Evolutionary conservation across 345 rosid genomes (phyloP), one percentile per base, ranked within the genome.

Genomic region (Pistacia vera): DNA sequence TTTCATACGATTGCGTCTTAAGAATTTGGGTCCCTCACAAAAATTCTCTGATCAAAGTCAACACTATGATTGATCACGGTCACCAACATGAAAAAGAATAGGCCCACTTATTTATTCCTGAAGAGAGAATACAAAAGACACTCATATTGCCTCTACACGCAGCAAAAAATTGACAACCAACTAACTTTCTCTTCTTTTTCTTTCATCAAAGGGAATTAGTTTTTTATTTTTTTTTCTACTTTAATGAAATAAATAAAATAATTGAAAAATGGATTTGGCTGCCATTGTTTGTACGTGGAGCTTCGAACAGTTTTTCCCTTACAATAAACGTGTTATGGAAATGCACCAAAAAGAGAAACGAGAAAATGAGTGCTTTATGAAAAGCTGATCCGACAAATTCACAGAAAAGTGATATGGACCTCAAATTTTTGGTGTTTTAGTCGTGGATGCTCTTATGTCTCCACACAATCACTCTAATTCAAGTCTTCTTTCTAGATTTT

Each of bases 131-230:
- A 30, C 33, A 30, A 1, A 46, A 18, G 68, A 73, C 59, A 13
- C 18, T 30, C 60, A 61, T 25, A 25, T 68, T 61, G 66, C 74
- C 63, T 70, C 61, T 77, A 63, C 82, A 68, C 78, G 86, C 85
- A 79, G 84, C 88, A 30, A 66, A 82, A 81, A 30, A 30, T 77
- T 86, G 88, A 80, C 85, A 72, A 74, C 54, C 14, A 60, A 60
- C 59, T 67, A 69, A 52, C 75, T 71, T 11, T 63, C 18, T 11
- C 28, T 35, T 49, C 11, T 35, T 30, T 30, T 30, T 30, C 33
- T 30, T 30, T 30, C 3, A 30, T 30, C 33, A 30, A 30, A 30
- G 33, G 33, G 33, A 30, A 30, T 2, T 30, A 30, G 33, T 30
- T 30, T 30, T 25, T 25, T 25, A 0, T 25, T 25, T 25, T 25